These are phyloP conservation scores for Vaccinium macrocarpon DNA, from an alignment of 148 eudicot genomes.

Conservation along the genomic window DNA sequence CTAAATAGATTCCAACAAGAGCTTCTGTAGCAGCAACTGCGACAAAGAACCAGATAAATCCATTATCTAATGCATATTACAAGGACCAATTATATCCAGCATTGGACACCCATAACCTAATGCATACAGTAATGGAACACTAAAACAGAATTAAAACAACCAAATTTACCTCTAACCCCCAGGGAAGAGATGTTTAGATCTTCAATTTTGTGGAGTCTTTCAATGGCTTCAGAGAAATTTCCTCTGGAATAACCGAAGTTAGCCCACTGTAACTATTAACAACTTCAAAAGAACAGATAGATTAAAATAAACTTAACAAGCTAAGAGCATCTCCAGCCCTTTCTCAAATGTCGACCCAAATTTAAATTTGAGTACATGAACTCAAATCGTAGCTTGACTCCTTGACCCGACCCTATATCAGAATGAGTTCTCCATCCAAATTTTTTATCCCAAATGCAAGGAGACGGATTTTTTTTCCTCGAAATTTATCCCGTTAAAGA, in stretches of 20 bases:
- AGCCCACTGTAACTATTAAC: not conserved
- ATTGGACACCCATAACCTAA: not conserved
- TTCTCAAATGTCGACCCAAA: not conserved
- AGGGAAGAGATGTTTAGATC: conserved; percentile 53
- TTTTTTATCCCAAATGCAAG: not conserved
- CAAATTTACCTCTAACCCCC: conserved; percentile 58
- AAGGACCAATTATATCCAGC: not conserved
- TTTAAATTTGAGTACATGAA: not conserved
- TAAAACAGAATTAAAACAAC: not conserved
- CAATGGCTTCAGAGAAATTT: conserved; percentile 67
- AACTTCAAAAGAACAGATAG: not conserved
- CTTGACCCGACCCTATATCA: not conserved
- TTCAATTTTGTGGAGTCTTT: conserved; percentile 53
- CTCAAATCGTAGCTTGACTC: not conserved
- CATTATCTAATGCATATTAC: not conserved
- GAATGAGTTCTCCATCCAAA: not conserved
- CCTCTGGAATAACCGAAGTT: conserved; percentile 38
- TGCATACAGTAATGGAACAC: not conserved
- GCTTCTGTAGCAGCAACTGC: conserved; percentile 93
- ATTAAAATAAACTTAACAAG: not conserved
- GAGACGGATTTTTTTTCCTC: not conserved
- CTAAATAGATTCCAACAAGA: conserved; percentile 73
- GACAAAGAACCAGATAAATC: conserved; percentile 8
- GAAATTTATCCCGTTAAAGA: not conserved
- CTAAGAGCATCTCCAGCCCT: not conserved